A percentile compares a stretch with the other conserved stretches of the same genome.
phyloP scores from a whole-genome alignment of 441 rosid genomes.

The Cnidoscolus chayamansa region DNA sequence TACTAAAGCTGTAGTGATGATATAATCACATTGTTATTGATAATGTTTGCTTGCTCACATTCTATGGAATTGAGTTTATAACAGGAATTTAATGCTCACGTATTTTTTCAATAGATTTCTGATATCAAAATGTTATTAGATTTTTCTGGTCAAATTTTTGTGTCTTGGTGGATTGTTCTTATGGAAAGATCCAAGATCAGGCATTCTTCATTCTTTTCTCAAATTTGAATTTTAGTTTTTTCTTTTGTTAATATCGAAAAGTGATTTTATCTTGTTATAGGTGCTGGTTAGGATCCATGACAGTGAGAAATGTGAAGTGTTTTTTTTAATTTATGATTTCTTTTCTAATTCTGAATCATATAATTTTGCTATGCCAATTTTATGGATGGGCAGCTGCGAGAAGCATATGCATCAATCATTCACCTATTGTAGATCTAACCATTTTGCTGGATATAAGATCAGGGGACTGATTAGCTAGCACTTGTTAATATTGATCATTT shows the following conservation, averaged over 20 bases:
- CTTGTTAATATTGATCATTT: background rate
- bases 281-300: background rate
- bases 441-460: background rate
- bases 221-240: background rate
- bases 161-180: background rate
- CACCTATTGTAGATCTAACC: constrained; percentile 6
- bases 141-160: background rate
- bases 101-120: constrained; percentile 1
- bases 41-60: background rate
- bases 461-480: background rate
- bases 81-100: background rate
- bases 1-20: background rate
- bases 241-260: no score
- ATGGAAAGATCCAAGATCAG: background rate
- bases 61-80: background rate
- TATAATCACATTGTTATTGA: background rate
- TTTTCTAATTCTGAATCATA: background rate
- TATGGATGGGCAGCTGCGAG: background rate
- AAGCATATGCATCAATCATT: background rate
- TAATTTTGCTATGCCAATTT: background rate
- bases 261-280: background rate
- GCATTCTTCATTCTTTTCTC: background rate
- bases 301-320: background rate
- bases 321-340: background rate
- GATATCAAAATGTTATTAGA: background rate